A percentile compares a stretch with the other conserved stretches of the same genome.
Evolutionary conservation across 805 yeast species (phyloP).

Genomic region (Tetrapisispora nanseiensis): DNA sequence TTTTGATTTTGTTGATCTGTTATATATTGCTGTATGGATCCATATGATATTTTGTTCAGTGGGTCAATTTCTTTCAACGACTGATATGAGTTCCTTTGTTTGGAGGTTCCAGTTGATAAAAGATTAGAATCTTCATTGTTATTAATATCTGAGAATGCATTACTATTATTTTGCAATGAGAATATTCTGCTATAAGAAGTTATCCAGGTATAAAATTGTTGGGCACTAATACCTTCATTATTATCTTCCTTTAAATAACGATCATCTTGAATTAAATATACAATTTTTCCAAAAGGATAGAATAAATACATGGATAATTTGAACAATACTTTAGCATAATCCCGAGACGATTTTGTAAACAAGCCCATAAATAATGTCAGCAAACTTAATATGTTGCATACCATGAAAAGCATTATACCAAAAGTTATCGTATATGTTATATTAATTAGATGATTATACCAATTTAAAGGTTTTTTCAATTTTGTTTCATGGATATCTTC

Average conservation of each 20-base stretch:
- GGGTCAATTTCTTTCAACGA: conserved; percentile 8
- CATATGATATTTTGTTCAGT: conserved; percentile 17
- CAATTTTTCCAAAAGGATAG: conserved; percentile 85
- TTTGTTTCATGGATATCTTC: conserved; percentile 82
- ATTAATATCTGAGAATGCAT: conserved; percentile 5
- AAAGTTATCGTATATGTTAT: conserved; percentile 61
- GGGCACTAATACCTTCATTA: conserved; percentile 74
- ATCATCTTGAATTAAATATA: conserved; percentile 65
- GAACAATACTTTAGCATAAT: conserved; percentile 52
- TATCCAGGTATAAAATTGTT: conserved; percentile 86
- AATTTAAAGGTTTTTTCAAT: conserved; percentile 39
- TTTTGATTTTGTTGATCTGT: conserved; percentile 11
- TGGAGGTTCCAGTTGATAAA: neutral
- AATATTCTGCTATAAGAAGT: conserved; percentile 55
- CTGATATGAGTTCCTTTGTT: conserved; percentile 7
- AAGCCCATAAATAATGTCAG: conserved; percentile 35
- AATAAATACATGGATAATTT: conserved; percentile 62
- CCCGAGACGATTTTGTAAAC: conserved; percentile 39
- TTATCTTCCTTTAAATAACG: conserved; percentile 80
- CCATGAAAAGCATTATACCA: conserved; percentile 50
- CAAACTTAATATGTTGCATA: conserved; percentile 37
- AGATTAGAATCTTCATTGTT: conserved; percentile 11
- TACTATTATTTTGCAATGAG: neutral
- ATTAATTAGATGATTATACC: conserved; percentile 61
- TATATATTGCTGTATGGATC: conserved; percentile 22